Conservation (phyloP, 2,329 filamentous ascomycete species). For the Monosporascus sp. region DNA sequence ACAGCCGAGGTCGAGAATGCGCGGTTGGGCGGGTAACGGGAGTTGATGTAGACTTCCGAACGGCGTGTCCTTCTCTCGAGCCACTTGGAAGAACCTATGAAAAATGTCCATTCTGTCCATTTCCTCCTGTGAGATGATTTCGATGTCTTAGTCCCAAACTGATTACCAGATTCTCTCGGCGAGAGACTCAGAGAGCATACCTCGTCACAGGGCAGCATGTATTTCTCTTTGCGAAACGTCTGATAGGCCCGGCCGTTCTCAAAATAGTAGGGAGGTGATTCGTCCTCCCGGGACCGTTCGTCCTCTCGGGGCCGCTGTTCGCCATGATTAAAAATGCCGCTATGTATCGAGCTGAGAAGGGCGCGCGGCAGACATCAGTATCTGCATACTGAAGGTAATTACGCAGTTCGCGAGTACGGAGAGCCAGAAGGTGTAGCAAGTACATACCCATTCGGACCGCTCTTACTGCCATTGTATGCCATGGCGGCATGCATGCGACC, state of each 20-base stretch:
- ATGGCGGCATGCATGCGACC: conserved; percentile 6
- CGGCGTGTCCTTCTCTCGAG: conserved; percentile 41
- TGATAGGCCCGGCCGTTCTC: conserved; percentile 70
- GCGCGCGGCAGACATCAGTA: conserved; percentile 6
- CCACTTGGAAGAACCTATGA: conserved; percentile 69
- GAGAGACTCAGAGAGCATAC: conserved; percentile 37
- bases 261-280: conserved; percentile 31
- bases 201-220: conserved; percentile 74
- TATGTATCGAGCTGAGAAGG: not conserved
- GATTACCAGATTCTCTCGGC: conserved; percentile 10
- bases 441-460: conserved; percentile 15
- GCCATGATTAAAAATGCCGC: not conserved
- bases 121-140: conserved; percentile 49
- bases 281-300: conserved; percentile 11
- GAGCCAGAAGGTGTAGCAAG: no score
- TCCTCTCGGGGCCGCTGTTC: conserved; percentile 10
- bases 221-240: conserved; percentile 61
- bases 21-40: conserved; percentile 28
- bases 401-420: not conserved
- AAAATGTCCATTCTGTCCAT: conserved; percentile 77
- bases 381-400: conserved; percentile 6
- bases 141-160: not conserved
- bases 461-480: conserved; percentile 15
- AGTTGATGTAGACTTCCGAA: conserved; percentile 29
- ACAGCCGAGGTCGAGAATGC: conserved; percentile 67